Base-by-base conservation (phyloP, 2,329 filamentous ascomycete genomes). In the Trichoderma harzianum region DNA sequence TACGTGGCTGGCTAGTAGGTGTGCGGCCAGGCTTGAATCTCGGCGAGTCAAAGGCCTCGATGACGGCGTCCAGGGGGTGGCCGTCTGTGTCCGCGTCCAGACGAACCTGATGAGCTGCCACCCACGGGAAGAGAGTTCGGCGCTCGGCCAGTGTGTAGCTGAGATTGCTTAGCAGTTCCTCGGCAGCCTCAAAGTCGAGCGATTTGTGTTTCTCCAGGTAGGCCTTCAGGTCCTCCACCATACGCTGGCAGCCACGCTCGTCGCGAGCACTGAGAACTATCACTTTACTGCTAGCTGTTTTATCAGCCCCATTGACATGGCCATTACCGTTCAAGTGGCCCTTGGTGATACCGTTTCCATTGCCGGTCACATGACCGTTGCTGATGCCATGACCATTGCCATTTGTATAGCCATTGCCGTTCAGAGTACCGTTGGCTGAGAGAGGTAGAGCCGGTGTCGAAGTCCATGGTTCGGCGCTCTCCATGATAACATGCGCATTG, bases 401-500 rank as follows among this genome's bases (percentile, higher is more conserved):
- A 34, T 34, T 36, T 7, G 12, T 36, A 36, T 36, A 36, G 39
- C 39, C 39, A n/a, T 43, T 43, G 39, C 39, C 16, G 3, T 43
- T 43, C 39, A 43, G 18, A n/a, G 0, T 43, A 18, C 39, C 39
- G 5, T 51, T 51, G 43, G 10, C n/a, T 7, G 18, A 10, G 18
- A 58, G 16, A 21, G 5, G 6, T 58, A 58, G 2, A 43, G 24
- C 55, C 5, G 12, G 51, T 16, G 28, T 39, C 8, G 39, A 16
- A 16, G 47, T 55, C 32, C 28, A 55, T 8, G 39, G 30, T 8
- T 57, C 32, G 2, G 57, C 71, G 2, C 32, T 43, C 26, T 74
- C 73, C 10, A 74, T 16, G 7, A 74, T 73, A 26, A 51, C 47
- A 34, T 72, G 71, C 14, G 71, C 43, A 47, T 72, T 72, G 11